A percentile compares a stretch with the other conserved stretches of the same genome.
phyloP scores from a whole-genome alignment of 2,329 filamentous ascomycete genomes.

The Pyricularia pennisetigena region DNA sequence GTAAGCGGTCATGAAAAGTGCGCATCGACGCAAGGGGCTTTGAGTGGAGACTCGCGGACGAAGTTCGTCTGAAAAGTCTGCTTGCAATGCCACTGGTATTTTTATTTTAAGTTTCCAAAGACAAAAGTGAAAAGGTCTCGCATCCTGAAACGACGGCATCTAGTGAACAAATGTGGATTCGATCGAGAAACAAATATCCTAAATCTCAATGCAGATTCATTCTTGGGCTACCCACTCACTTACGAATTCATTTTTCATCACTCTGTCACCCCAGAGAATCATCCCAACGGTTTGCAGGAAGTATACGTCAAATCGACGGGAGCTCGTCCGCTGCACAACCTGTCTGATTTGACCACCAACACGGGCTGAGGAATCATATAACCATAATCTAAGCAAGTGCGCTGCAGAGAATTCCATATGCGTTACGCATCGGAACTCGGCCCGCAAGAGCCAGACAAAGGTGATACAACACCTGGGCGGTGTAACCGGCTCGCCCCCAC shows the following conservation, averaged over 20 bases:
- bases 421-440: background rate
- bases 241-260: background rate
- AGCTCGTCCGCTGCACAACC: background rate
- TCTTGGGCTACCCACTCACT: background rate
- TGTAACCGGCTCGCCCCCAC: background rate
- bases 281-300: background rate
- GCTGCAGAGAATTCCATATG: background rate
- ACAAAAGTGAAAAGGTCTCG: background rate
- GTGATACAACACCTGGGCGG: too few relatives aligned
- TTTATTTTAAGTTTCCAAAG: background rate
- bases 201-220: background rate
- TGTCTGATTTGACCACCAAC: too few relatives aligned
- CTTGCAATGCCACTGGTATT: background rate
- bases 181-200: background rate
- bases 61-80: background rate
- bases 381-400: background rate
- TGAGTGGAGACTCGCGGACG: background rate
- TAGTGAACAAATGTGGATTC: background rate
- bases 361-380: background rate
- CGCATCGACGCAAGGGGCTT: background rate
- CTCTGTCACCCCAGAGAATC: background rate
- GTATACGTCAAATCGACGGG: too few relatives aligned
- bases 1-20: background rate
- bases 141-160: background rate
- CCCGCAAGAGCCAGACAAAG: background rate